Base-by-base conservation (phyloP, 2,329 filamentous ascomycete species). In the Colletotrichum endophyticum region DNA sequence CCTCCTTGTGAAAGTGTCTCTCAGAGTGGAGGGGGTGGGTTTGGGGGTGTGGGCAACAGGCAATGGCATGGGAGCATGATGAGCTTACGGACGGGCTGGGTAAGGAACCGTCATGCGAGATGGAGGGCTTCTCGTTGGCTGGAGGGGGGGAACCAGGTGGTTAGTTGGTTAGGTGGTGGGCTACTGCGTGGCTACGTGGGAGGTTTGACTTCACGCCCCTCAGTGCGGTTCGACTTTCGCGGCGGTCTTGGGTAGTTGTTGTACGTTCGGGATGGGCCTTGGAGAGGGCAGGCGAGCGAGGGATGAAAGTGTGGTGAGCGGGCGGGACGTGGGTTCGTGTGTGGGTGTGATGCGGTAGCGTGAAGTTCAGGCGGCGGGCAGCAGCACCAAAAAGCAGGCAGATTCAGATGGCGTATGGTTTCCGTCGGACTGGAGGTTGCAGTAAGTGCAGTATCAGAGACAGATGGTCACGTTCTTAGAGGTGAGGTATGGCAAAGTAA, bases 71-170 rank as follows among this genome's bases (percentile, higher is more conserved):
- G 57, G 34, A 56, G 57, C 70, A 69, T 30, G 64, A 32, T 59
- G 70, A 76, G 73, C 73, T 76, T 69, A 76, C 70, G 57, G 70
- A 64, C 63, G n/a, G 73, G 63, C 44, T 73, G 57, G 57, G 69
- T 64, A 56, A 71, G 59, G 59, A 53, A 66, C 59, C 59, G 73
- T 76, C 73, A 76, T 73, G 70, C 73, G 70, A 76, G 73, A 76
- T 69, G 70, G 70, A 36, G n/a, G 63, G 15, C 70, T 63, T 76
- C 73, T 76, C 73, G 73, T 76, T 76, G 73, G 73, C 64, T 73
- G 19, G 73, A 62, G n/a, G 70, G 15, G 11, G 39, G 36, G 61
- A 57, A 39, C 16, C 34, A 30, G 49, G 12, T 34, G 44, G 44
- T 36, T 39, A 25, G 62, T 62, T 49, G n/a, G 32, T 34, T 36